Evolutionary conservation across 768 basidiomycete species (phyloP).

Genomic region (Chalciporus pseudorubinellus): DNA sequence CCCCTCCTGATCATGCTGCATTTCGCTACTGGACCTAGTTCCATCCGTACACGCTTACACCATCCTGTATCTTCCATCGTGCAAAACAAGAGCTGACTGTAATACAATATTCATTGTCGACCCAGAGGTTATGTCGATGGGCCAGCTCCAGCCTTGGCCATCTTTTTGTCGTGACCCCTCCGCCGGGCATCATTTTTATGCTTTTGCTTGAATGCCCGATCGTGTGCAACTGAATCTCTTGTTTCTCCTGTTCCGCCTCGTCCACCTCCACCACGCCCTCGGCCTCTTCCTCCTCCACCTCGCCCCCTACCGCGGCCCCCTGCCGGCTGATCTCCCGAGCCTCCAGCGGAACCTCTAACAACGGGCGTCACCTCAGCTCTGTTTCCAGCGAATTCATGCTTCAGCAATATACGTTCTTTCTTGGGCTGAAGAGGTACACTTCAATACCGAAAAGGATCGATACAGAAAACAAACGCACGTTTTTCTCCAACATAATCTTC

Average conservation of each 20-base stretch:
- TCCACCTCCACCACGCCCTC: slow-evolving; percentile 41
- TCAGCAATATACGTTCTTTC: slow-evolving; percentile 70
- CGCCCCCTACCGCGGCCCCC: slow-evolving; percentile 16
- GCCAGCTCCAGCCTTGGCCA: slow-evolving; percentile 60
- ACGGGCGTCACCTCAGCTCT: slow-evolving; percentile 21
- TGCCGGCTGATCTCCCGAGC: slow-evolving; percentile 2
- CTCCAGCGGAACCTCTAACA: not conserved
- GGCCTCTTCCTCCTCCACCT: slow-evolving; percentile 33
- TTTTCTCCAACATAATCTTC: slow-evolving; percentile 84
- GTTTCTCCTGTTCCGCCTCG: slow-evolving; percentile 37
- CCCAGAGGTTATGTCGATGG: slow-evolving; percentile 20
- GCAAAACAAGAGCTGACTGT: not conserved
- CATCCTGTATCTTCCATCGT: not conserved
- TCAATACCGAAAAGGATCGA: slow-evolving; percentile 5
- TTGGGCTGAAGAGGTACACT: slow-evolving; percentile 47
- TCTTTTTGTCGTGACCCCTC: slow-evolving; percentile 87
- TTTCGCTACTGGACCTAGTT: not conserved
- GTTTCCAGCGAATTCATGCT: slow-evolving; percentile 77
- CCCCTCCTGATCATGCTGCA: slow-evolving; percentile 15
- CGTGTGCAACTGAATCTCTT: slow-evolving; percentile 42
- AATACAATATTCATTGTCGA: not conserved
- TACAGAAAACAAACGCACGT: slow-evolving; percentile 51
- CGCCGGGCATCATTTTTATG: slow-evolving; percentile 81
- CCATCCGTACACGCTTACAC: not conserved
- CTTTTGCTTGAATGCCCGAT: slow-evolving; percentile 72